These are phyloP conservation scores for Aspergillus costaricaensis DNA, from an alignment of 2,329 filamentous ascomycete genomes.

Conservation along the genomic window DNA sequence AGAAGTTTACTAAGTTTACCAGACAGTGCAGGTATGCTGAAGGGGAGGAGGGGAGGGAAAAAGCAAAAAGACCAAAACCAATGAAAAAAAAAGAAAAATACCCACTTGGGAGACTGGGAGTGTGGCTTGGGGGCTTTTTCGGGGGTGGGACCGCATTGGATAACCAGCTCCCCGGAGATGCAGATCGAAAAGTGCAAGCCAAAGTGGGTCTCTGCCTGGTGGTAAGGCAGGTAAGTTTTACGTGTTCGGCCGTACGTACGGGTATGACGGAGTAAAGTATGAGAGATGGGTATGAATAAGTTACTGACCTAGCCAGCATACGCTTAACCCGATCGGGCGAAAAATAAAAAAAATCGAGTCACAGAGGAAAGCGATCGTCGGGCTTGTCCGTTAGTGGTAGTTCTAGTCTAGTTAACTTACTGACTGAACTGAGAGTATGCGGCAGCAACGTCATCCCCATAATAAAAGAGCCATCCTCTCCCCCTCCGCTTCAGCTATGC, in stretches of 20 bases:
- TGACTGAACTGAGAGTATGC: neutral
- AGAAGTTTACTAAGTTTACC: neutral
- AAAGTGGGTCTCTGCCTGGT: neutral
- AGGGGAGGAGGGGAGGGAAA: no score
- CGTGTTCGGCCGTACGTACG: neutral
- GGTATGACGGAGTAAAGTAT: neutral
- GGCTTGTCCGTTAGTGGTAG: neutral
- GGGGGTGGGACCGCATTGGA: constrained; percentile 1
- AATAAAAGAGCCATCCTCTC: neutral
- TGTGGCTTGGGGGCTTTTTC: neutral
- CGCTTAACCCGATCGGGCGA: no score
- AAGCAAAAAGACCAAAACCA: neutral
- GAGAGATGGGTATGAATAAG: neutral
- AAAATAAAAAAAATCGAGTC: neutral
- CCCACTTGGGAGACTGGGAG: neutral
- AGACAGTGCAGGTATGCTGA: neutral
- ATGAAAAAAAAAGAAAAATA: neutral
- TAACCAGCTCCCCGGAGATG: neutral
- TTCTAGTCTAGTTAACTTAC: neutral
- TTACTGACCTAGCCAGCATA: neutral
- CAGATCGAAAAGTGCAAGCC: neutral
- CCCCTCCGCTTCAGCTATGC: neutral
- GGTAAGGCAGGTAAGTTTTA: neutral
- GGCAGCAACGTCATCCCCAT: neutral
- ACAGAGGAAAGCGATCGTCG: neutral